phyloP scores from a whole-genome alignment of 2,329 filamentous ascomycete genomes.

The Epichloe hybrida region DNA sequence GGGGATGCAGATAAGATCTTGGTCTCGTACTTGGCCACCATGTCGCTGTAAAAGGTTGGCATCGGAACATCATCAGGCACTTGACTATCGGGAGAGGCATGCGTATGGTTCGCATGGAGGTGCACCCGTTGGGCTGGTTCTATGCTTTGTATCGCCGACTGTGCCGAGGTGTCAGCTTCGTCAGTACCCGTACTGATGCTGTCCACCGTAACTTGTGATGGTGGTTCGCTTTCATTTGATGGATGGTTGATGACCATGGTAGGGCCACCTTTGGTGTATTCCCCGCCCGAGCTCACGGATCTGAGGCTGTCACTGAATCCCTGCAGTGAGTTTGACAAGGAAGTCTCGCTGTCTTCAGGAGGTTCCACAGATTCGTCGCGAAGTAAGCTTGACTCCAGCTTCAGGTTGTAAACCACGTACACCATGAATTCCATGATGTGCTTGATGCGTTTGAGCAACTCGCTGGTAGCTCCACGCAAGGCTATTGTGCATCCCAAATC shows the following conservation, averaged over 20 bases:
- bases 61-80: slow-evolving; percentile 68
- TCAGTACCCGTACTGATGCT: slow-evolving; percentile 14
- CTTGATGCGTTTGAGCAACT: slow-evolving; percentile 67
- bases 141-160: slow-evolving; percentile 10
- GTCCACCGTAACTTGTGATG: slow-evolving; percentile 20
- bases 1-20: slow-evolving; percentile 90
- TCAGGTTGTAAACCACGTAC: slow-evolving; percentile 95
- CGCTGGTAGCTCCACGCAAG: slow-evolving; percentile 64
- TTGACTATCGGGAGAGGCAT: slow-evolving; percentile 36
- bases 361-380: slow-evolving; percentile 83
- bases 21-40: slow-evolving; percentile 85
- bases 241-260: slow-evolving; percentile 21
- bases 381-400: slow-evolving; percentile 88
- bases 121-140: slow-evolving; percentile 19
- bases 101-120: slow-evolving; percentile 30
- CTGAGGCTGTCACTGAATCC: slow-evolving; percentile 26
- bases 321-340: slow-evolving; percentile 26
- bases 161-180: slow-evolving; percentile 16
- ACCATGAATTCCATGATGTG: slow-evolving; percentile 97
- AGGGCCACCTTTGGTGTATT: slow-evolving; percentile 16
- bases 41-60: slow-evolving; percentile 87
- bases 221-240: slow-evolving; percentile 23
- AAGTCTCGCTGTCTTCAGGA: slow-evolving; percentile 44
- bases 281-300: slow-evolving; percentile 21
- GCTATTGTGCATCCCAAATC: slow-evolving; percentile 92